Evolutionary conservation across 148 eudicot species (phyloP), one percentile per base, ranked within the genome.

Genomic region (Diospyros lotus): DNA sequence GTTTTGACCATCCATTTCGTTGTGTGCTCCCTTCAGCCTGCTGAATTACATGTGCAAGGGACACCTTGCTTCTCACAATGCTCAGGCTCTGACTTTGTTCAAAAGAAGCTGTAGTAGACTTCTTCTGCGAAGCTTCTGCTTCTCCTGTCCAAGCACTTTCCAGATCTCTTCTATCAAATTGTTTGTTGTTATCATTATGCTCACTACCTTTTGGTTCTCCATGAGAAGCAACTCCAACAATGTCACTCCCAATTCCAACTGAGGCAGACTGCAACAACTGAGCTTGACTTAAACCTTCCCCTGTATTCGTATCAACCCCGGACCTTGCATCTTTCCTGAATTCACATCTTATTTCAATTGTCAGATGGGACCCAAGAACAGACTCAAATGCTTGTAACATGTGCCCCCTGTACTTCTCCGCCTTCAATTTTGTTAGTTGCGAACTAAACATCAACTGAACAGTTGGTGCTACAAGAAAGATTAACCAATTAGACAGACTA

Each of bases 21-120:
- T 85, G 91, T 15, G 82, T 44, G 73, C 85, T 80, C 80, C 96
- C 89, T 79, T 94, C 96, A 39, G 93, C 85, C 67, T 94, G 98
- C 83, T 94, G 95, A 80, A 94, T 87, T 42, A 94, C 93, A 75
- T 86, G 91, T 44, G 97, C 98, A 76, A 94, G 97, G 10, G 98
- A 92, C 64, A 94, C 98, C 84, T 89, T 92, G 66, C 96, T 73
- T 73, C 85, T 87, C 55, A 92, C 97, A 70, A 94, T 70, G 77
- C 97, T 90, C 78, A 85, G 78, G 77, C 85, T 85, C 79, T 82
- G 87, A 73, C 85, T 87, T 75, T 53, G 82, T 55, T 87, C 89
- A 58, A 83, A 64, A 66, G 85, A 72, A 67, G 77, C 67, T 41
- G 56, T 70, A 58, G 76, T 46, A 7, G 85, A 76, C 66, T 51